These are phyloP conservation scores for Penicillium bovifimosum DNA, from an alignment of 495 filamentous ascomycete species.

Conservation along the genomic window DNA sequence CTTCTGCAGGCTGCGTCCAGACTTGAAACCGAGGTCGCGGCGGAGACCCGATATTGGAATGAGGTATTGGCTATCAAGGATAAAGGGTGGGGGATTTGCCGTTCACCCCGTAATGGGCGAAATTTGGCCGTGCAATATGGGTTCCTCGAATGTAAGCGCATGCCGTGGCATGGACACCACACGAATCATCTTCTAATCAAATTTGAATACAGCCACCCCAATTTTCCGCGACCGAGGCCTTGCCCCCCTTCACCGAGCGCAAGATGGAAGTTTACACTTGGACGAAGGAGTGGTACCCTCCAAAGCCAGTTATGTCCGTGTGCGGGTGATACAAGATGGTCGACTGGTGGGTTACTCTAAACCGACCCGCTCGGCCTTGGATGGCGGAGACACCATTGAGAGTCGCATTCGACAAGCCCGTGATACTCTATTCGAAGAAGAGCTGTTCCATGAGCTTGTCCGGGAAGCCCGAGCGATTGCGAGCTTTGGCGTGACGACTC, in stretches of 20 bases:
- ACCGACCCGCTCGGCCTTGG: slow-evolving; percentile 30
- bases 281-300: slow-evolving; percentile 59
- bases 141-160: slow-evolving; percentile 61
- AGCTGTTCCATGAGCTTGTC: slow-evolving; percentile 87
- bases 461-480: slow-evolving; percentile 69
- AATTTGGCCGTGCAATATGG: slow-evolving; percentile 83
- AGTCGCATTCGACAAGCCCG: slow-evolving; percentile 72
- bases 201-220: slow-evolving; percentile 47
- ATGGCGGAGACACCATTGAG: slow-evolving; percentile 43
- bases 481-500: slow-evolving; percentile 57
- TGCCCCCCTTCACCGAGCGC: slow-evolving; percentile 65
- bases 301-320: slow-evolving; percentile 58
- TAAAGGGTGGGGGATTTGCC: slow-evolving; percentile 76
- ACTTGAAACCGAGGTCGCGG: slow-evolving; percentile 66
- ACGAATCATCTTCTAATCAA: background rate
- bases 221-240: slow-evolving; percentile 74
- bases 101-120: slow-evolving; percentile 64
- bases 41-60: slow-evolving; percentile 84
- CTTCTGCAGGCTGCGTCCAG: slow-evolving; percentile 66
- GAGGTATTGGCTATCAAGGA: slow-evolving; percentile 74
- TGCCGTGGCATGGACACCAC: background rate
- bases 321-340: slow-evolving; percentile 46
- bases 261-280: slow-evolving; percentile 68
- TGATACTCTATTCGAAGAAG: slow-evolving; percentile 84
- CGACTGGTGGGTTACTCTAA: slow-evolving; percentile 38